These are phyloP conservation scores for Dimocarpus longan DNA, from an alignment of 345 rosid genomes.

Conservation along the genomic window DNA sequence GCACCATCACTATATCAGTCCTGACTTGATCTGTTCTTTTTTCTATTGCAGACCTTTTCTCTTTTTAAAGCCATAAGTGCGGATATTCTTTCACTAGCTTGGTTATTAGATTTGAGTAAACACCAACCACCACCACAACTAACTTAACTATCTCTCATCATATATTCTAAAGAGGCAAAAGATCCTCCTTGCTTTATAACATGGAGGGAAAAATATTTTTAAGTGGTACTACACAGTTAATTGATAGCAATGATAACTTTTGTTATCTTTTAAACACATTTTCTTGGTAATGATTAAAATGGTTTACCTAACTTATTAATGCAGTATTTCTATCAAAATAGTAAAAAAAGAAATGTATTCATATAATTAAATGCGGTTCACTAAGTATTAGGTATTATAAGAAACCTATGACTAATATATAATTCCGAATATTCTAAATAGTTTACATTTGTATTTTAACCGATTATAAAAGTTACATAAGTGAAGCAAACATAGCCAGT, in stretches of 20 bases:
- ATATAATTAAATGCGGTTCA: too few species aligned
- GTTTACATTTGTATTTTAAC: not conserved
- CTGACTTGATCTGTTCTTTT: not conserved
- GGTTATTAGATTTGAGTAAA: conserved; percentile 7
- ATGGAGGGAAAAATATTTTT: not conserved
- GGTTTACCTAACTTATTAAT: not conserved
- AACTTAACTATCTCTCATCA: conserved; percentile 30
- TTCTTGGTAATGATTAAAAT: not conserved
- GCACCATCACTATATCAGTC: conserved; percentile 12
- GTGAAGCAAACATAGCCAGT: not conserved
- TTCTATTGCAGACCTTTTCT: not conserved
- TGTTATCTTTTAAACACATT: not conserved
- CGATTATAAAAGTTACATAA: not conserved
- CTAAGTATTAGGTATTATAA: too few species aligned
- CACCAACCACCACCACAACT: conserved; percentile 41
- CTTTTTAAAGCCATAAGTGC: not conserved
- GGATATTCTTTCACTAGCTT: not conserved
- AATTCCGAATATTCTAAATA: too few species aligned
- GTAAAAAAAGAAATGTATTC: too few species aligned
- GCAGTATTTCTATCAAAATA: too few species aligned
- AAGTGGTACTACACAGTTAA: not conserved
- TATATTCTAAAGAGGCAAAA: conserved; percentile 3
- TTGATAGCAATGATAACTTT: conserved; percentile 6
- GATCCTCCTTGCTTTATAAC: not conserved
- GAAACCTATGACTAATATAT: too few species aligned